Evolutionary conservation across 2,329 filamentous ascomycete genomes (phyloP).

Genomic region (Penicillium polonicum): DNA sequence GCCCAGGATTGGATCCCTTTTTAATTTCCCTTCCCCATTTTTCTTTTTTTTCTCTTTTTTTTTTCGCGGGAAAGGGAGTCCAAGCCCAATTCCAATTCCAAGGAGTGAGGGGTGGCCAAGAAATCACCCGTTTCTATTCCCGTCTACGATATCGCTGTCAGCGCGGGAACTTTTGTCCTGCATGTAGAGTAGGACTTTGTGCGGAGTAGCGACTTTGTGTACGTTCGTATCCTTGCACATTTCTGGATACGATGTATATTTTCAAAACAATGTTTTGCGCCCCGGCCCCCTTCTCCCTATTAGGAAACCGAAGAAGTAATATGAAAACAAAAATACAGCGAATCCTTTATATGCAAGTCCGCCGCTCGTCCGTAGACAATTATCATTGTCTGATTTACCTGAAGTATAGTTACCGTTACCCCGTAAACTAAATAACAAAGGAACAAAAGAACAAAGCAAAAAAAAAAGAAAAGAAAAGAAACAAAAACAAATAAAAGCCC

Average conservation of each 20-base stretch:
- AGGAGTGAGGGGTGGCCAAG: slow-evolving; percentile 10
- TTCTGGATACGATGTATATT: neutral
- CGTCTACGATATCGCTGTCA: neutral
- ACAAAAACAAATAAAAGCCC: too few species aligned
- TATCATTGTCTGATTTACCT: neutral
- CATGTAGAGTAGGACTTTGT: neutral
- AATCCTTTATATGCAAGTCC: neutral
- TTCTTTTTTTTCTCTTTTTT: neutral
- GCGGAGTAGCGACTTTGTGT: neutral
- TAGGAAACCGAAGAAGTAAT: neutral
- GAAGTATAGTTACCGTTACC: neutral
- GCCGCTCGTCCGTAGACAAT: neutral
- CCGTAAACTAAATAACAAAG: neutral
- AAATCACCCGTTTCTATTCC: neutral
- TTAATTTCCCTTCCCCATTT: neutral
- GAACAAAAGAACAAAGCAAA: neutral
- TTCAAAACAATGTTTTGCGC: neutral
- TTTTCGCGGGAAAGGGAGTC: neutral
- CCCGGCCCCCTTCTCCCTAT: neutral
- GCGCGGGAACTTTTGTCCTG: slow-evolving; percentile 10
- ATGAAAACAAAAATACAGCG: neutral
- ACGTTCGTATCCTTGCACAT: neutral
- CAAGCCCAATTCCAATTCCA: neutral
- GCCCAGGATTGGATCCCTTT: neutral
- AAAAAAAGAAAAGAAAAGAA: neutral